Conservation (phyloP, 208 protist genomes). For the Leishmania tarentolae region DNA sequence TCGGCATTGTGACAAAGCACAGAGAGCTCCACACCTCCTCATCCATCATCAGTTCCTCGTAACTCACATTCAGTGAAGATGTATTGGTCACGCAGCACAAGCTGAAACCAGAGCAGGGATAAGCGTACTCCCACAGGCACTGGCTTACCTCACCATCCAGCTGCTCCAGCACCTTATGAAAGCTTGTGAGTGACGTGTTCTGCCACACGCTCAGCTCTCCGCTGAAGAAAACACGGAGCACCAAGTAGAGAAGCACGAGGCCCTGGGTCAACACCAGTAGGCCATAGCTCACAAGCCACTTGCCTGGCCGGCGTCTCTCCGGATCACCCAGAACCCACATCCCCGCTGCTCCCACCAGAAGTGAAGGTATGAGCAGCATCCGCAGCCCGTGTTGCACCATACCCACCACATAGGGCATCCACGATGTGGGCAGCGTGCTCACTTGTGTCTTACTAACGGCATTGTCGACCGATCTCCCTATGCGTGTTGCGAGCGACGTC, state of each 20-base stretch:
- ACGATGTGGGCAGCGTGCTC: neutral
- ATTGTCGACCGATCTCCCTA: neutral
- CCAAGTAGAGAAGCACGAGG: neutral
- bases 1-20: constrained; percentile 31
- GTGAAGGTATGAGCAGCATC: neutral
- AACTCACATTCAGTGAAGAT: constrained; percentile 4
- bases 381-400: constrained; percentile 1
- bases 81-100: constrained; percentile 50
- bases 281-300: constrained; percentile 7
- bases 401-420: constrained; percentile 2
- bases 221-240: neutral
- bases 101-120: constrained; percentile 42
- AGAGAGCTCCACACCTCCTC: constrained; percentile 16
- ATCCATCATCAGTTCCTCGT: neutral
- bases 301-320: constrained; percentile 7
- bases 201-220: constrained; percentile 6
- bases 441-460: neutral
- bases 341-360: neutral
- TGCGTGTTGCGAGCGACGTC: neutral
- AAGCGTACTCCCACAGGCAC: constrained; percentile 27
- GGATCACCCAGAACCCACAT: constrained; percentile 4
- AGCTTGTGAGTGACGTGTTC: neutral
- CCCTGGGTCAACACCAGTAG: neutral
- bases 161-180: neutral
- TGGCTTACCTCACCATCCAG: neutral